A percentile compares a stretch with the other conserved stretches of the same genome.
These are phyloP conservation scores for Salicornia ramosissima DNA, from an alignment of 148 eudicot genomes.

Conservation along the genomic window DNA sequence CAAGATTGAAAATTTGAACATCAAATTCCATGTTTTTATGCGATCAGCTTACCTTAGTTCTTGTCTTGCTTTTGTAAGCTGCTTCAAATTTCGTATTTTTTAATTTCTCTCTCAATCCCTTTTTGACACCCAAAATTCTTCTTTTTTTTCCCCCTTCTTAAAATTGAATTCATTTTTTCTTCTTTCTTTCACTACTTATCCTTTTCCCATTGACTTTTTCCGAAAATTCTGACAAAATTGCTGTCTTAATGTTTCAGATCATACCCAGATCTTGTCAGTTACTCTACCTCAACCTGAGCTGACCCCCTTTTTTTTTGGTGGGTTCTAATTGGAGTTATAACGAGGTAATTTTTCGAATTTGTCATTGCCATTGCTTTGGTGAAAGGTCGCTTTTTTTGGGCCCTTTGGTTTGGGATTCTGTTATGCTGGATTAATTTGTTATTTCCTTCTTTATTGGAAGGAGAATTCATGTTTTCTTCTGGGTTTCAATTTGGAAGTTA, in stretches of 20 bases:
- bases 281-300: constrained; percentile 28
- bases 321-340: constrained; percentile 13
- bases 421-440: background rate
- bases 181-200: background rate
- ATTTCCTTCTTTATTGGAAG: constrained; percentile 4
- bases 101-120: background rate
- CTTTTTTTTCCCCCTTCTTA: background rate
- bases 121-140: background rate
- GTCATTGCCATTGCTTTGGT: constrained; percentile 18
- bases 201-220: background rate
- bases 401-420: constrained; percentile 10
- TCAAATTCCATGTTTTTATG: constrained; percentile 6
- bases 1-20: constrained; percentile 6
- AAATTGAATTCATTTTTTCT: background rate
- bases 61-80: constrained; percentile 26
- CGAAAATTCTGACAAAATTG: constrained; percentile 28
- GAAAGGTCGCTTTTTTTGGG: constrained; percentile 13
- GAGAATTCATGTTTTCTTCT: constrained; percentile 2
- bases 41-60: constrained; percentile 22
- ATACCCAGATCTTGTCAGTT: constrained; percentile 49
- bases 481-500: constrained; percentile 23
- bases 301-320: constrained; percentile 18
- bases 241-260: constrained; percentile 52
- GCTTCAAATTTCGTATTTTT: constrained; percentile 3
- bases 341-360: constrained; percentile 19